Conservation (phyloP, 257 asterid species). For the Ballota nigra region DNA sequence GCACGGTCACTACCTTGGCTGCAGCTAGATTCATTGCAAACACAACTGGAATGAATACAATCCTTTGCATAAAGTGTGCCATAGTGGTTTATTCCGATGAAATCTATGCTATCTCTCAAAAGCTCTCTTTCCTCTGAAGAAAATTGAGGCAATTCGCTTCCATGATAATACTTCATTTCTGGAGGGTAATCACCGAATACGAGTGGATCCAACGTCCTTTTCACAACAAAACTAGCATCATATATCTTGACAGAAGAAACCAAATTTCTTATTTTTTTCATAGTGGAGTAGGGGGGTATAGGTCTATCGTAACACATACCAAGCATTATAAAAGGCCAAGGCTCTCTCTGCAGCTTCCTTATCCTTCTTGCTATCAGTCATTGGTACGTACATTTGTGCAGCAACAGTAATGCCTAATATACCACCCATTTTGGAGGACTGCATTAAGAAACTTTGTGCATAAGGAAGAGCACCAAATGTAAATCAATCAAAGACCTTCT, state of each 20-base stretch:
- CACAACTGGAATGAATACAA: constrained; percentile 55
- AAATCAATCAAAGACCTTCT: neutral
- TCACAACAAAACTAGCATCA: neutral
- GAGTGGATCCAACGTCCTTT: constrained; percentile 66
- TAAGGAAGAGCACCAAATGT: too few relatives aligned
- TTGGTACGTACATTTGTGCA: constrained; percentile 56
- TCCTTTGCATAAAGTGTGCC: constrained; percentile 65
- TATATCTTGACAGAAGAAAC: neutral
- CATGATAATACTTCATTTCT: constrained; percentile 69
- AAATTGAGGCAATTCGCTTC: constrained; percentile 54
- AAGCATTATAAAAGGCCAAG: constrained; percentile 59
- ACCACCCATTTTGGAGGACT: constrained; percentile 55
- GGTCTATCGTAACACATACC: constrained; percentile 45
- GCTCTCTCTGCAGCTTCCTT: constrained; percentile 66
- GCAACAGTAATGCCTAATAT: constrained; percentile 44
- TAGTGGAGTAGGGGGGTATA: neutral
- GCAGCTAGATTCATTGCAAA: constrained; percentile 44
- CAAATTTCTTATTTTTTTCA: neutral
- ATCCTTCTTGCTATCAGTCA: constrained; percentile 39
- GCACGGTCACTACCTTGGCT: constrained; percentile 49
- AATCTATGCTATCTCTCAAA: constrained; percentile 56
- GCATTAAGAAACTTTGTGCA: constrained; percentile 8
- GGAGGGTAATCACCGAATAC: constrained; percentile 75
- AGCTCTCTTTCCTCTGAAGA: constrained; percentile 51
- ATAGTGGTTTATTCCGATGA: constrained; percentile 74